Evolutionary conservation across 108 stramenopile genomes (phyloP), one percentile per base, ranked within the genome.

Genomic region (Phaeodactylum tricornutum): DNA sequence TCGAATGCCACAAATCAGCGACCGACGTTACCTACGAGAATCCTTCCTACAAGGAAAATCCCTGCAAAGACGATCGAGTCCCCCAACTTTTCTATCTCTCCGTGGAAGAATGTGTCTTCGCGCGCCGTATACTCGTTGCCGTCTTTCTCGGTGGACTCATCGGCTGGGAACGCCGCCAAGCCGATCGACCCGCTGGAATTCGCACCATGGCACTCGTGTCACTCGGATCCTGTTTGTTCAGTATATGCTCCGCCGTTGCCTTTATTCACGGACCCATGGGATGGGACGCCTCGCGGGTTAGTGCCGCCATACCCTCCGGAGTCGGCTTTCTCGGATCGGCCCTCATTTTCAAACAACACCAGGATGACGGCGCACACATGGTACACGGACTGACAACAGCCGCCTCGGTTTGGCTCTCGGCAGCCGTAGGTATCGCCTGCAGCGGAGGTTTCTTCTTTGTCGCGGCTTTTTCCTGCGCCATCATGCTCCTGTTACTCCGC

Each of bases 131-230:
- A 41, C 57, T 86, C 0, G 53, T 55, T 3, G 56, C 84, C 0
- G 67, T 75, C 6, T 12, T 80, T 4, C 45, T 84, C 42, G 87
- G 87, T 7, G 75, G 72, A 1, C 29, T 80, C 0, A 80, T 89
- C 53, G 87, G 87, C 0, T 89, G 74, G 74, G 91, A 95, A 66
- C 52, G 94, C 2, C 64, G 89, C 27, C 67, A 72, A 20, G 72
- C 74, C 6, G 88, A 95, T 59, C 66, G 91, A 20, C 89, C 93
- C 4, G 94, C 94, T 7, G 94, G 94, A 0, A 84, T 93, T 3
- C 75, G 92, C 28, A 93, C 92, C 36, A 95, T 95, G 92, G 50
- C 64, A 6, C 45, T 91, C 35, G 93, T 96, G 15, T 70, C 79
- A 6, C 56, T 97, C 19, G 96, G 91, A 21, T 70, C 75, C 19